Conservation (phyloP, 495 filamentous ascomycete species). For the Pseudevernia furfuracea region DNA sequence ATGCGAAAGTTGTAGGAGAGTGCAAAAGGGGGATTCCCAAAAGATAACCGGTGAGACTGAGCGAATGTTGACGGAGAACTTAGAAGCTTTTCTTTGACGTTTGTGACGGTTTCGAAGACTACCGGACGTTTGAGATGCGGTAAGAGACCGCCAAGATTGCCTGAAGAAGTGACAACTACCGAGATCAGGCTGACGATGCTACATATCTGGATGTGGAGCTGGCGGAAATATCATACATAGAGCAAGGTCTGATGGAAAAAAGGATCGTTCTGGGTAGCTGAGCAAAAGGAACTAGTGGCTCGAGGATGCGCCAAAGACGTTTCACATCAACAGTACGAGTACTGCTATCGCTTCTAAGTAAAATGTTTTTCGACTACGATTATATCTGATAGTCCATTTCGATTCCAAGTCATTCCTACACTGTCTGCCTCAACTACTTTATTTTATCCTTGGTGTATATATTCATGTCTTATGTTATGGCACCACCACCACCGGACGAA, state of each 20-base stretch:
- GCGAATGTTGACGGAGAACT: constrained; percentile 2
- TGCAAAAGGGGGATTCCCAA: background rate
- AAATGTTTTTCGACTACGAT: background rate
- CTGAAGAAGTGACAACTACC: background rate
- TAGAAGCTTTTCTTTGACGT: background rate
- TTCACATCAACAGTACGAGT: constrained; percentile 1
- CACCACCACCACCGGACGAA: background rate
- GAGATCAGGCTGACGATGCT: background rate
- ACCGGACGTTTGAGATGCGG: constrained; percentile 1
- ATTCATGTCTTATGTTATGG: background rate
- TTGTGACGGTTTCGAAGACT: background rate
- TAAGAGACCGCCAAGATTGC: background rate
- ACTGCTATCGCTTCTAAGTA: constrained; percentile 5
- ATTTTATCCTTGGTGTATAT: background rate
- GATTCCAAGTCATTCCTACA: background rate
- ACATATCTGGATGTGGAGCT: background rate
- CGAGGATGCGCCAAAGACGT: constrained; percentile 2
- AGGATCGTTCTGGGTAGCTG: background rate
- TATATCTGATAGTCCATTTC: background rate
- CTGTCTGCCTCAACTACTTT: background rate
- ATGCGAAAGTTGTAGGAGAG: background rate
- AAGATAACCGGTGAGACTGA: background rate
- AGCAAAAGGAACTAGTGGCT: background rate
- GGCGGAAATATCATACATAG: background rate
- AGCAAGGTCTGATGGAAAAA: background rate